Conservation (phyloP, 306 rosid genomes). For the Argentina anserina region DNA sequence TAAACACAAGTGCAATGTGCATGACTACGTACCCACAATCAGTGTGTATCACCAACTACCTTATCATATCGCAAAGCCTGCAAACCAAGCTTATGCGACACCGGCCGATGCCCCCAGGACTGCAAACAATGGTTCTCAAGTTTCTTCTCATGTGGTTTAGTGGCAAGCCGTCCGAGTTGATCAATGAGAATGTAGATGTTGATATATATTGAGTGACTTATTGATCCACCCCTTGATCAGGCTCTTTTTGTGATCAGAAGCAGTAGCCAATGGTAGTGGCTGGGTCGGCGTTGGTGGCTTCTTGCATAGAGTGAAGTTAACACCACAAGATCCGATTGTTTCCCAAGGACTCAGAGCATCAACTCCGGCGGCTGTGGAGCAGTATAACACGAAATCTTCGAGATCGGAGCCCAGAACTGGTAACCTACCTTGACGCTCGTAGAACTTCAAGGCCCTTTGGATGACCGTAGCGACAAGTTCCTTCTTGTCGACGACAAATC, state of each 20-base stretch:
- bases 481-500: conserved; percentile 34
- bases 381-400: conserved; percentile 28
- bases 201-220: neutral
- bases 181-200: neutral
- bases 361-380: neutral
- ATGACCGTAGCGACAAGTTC: conserved; percentile 27
- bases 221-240: neutral
- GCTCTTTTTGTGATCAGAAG: neutral
- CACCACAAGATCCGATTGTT: conserved; percentile 40
- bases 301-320: conserved; percentile 56
- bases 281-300: conserved; percentile 21
- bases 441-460: conserved; percentile 28
- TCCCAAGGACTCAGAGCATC: conserved; percentile 55
- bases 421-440: conserved; percentile 34
- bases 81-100: too few relatives aligned
- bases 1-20: too few relatives aligned
- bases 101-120: too few relatives aligned
- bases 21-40: too few relatives aligned
- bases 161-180: too few relatives aligned
- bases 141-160: too few relatives aligned
- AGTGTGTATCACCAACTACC: too few relatives aligned
- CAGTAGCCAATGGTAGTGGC: neutral
- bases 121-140: too few relatives aligned
- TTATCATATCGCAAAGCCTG: too few relatives aligned
- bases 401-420: conserved; percentile 33